These are phyloP conservation scores for Aegilops umbellulata DNA, from an alignment of 176 grass and related monocot genomes.

Conservation along the genomic window DNA sequence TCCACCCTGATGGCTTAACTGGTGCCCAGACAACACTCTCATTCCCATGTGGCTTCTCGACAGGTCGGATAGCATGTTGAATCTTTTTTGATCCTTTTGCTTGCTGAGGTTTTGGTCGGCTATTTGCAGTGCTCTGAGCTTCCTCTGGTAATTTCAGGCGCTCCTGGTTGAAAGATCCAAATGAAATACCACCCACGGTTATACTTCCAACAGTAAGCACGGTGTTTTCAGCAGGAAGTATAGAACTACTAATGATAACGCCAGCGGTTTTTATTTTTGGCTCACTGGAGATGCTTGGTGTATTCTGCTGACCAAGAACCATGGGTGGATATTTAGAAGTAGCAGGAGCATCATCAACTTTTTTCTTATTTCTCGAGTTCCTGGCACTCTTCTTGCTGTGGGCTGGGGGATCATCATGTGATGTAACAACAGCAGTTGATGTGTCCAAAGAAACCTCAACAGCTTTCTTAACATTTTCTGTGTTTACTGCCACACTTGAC, in stretches of 20 bases:
- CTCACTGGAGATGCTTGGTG: slow-evolving; percentile 33
- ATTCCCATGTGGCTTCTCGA: slow-evolving; percentile 58
- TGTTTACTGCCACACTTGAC: slow-evolving; percentile 22
- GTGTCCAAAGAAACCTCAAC: slow-evolving; percentile 18
- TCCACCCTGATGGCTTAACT: slow-evolving; percentile 52
- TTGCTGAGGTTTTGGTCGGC: slow-evolving; percentile 56
- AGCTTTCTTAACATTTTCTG: slow-evolving; percentile 46
- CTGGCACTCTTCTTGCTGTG: slow-evolving; percentile 73
- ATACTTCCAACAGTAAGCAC: slow-evolving; percentile 47
- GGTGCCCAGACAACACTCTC: slow-evolving; percentile 80
- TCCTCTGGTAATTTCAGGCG: slow-evolving; percentile 39
- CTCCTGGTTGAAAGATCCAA: slow-evolving; percentile 40
- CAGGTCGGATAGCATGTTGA: slow-evolving; percentile 52
- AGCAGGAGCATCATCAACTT: slow-evolving; percentile 48
- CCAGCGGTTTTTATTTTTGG: slow-evolving; percentile 40
- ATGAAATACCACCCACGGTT: slow-evolving; percentile 40
- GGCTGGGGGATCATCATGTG: slow-evolving; percentile 44
- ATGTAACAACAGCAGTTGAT: slow-evolving; percentile 22
- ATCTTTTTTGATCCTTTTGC: slow-evolving; percentile 58
- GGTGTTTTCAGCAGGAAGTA: slow-evolving; percentile 52
- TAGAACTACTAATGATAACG: slow-evolving; percentile 49
- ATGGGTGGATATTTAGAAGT: slow-evolving; percentile 35
- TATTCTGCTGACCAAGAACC: slow-evolving; percentile 32
- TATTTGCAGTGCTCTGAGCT: slow-evolving; percentile 40
- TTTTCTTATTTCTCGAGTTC: slow-evolving; percentile 77